Percentiles rank a stretch among this genome's conserved stretches.
These are phyloP conservation scores for Leishmania turanica DNA, from an alignment of 208 protist species.

Conservation along the genomic window DNA sequence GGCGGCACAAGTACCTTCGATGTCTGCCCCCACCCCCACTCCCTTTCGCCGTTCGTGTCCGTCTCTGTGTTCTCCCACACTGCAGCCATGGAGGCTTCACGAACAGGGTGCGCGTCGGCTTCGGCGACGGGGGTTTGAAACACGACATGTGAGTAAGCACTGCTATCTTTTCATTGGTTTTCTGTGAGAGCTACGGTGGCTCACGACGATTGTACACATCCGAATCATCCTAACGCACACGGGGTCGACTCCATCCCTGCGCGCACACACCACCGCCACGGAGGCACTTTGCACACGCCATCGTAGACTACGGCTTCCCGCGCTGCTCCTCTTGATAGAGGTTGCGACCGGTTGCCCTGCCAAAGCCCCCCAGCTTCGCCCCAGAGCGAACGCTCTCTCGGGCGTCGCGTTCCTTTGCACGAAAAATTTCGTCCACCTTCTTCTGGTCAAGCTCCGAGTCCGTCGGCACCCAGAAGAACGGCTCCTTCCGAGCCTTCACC, in stretches of 20 bases:
- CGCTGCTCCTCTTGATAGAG: constrained; percentile 54
- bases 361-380: constrained; percentile 73
- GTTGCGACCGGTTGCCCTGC: constrained; percentile 70
- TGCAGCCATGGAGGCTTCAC: background rate
- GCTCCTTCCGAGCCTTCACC: constrained; percentile 90
- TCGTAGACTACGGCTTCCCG: background rate
- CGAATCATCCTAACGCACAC: background rate
- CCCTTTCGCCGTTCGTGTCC: background rate
- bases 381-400: constrained; percentile 54
- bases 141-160: background rate
- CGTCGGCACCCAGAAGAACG: constrained; percentile 92
- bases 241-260: background rate
- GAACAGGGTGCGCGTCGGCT: background rate
- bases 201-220: background rate
- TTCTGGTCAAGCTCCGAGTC: constrained; percentile 85
- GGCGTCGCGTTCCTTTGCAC: constrained; percentile 74
- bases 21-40: background rate
- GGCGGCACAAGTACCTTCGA: background rate
- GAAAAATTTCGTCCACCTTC: constrained; percentile 87
- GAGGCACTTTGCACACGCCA: background rate
- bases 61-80: background rate
- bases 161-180: constrained; percentile 3
- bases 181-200: constrained; percentile 2
- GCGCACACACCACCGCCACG: background rate
- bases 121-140: background rate